These are phyloP conservation scores for Heterobasidion annosum DNA, from an alignment of 1,284 basidiomycete species.

Conservation along the genomic window DNA sequence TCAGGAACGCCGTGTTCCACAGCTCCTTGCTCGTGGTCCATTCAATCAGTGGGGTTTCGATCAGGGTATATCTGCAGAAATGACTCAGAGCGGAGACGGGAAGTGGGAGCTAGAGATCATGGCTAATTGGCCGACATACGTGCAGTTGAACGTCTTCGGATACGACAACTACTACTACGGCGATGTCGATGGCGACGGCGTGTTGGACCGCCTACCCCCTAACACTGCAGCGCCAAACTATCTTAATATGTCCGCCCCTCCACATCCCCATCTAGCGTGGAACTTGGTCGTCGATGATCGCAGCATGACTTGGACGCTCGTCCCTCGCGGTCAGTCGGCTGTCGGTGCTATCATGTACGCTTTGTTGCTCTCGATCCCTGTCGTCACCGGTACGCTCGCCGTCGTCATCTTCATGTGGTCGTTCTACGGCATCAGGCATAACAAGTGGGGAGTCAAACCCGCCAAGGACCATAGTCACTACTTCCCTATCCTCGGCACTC, in stretches of 20 bases:
- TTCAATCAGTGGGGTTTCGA: constrained; percentile 92
- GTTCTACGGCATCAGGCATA: constrained; percentile 92
- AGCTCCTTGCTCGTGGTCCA: constrained; percentile 76
- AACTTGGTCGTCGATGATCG: constrained; percentile 71
- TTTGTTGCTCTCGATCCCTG: constrained; percentile 70
- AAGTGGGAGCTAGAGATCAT: constrained; percentile 79
- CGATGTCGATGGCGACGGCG: constrained; percentile 77
- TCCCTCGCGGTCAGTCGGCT: constrained; percentile 73
- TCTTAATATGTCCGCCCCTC: constrained; percentile 82
- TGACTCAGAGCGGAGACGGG: constrained; percentile 54
- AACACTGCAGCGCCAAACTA: constrained; percentile 81
- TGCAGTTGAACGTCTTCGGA: constrained; percentile 84
- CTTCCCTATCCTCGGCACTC: constrained; percentile 64
- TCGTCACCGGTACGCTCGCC: constrained; percentile 77
- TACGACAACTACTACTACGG: constrained; percentile 89
- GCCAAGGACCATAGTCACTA: constrained; percentile 58
- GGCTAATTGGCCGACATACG: constrained; percentile 79
- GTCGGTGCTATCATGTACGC: constrained; percentile 82
- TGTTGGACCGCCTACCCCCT: constrained; percentile 83
- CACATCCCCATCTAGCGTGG: constrained; percentile 79
- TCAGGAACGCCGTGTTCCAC: constrained; percentile 68
- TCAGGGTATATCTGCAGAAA: constrained; percentile 61
- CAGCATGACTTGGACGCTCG: constrained; percentile 66
- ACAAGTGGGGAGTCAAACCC: constrained; percentile 79
- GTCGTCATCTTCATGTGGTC: constrained; percentile 88